Evolutionary conservation across 2,329 filamentous ascomycete genomes (phyloP), one percentile per base, ranked within the genome.

Genomic region (Paramyrothecium sp.): DNA sequence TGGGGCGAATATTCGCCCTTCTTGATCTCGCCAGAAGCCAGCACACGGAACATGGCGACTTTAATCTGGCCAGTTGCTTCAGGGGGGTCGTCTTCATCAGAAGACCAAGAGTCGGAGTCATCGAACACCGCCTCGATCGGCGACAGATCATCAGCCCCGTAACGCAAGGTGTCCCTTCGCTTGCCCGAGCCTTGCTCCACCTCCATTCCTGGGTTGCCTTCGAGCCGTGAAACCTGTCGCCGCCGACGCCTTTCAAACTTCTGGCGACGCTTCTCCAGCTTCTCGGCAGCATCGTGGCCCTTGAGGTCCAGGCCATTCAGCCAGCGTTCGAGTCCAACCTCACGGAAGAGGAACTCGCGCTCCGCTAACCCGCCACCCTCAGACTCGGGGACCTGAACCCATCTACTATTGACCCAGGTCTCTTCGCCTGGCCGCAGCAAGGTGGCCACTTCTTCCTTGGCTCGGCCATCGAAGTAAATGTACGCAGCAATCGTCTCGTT

Each of bases 401-500:
- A 99, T 66, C 95, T 84, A 56, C 92, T 97, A 70, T 98, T 99
- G 22, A 99, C 96, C 95, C 95, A 99, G 2, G 95, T 99, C 76
- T 99, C 95, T 71, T 98, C 95, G 22, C 95, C 94, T 13, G 93
- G 89, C 56, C 95, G 84, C 54, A 99, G 80, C 57, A 99, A 79
- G 13, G 95, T 99, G 54, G 95, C 95, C 3, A 99, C 96, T 76
- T 99, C 95, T 72, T 99, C 95, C 73, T 99, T 99, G 59, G 86
- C 85, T 61, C 95, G 84, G 19, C 95, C 95, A 74, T 99, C 95
- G 70, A 99, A 99, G 78, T 99, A 99, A 66, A 99, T 98, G 74
- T 99, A 99, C 41, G 94, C 95, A 33, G 95, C 95, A 66, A 99
- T 94, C 16, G 95, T 99, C 78, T 99, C 95, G 74, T 97, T 97